Evolutionary conservation across 768 basidiomycete genomes (phyloP).

Genomic region (Psilocybe sp.): DNA sequence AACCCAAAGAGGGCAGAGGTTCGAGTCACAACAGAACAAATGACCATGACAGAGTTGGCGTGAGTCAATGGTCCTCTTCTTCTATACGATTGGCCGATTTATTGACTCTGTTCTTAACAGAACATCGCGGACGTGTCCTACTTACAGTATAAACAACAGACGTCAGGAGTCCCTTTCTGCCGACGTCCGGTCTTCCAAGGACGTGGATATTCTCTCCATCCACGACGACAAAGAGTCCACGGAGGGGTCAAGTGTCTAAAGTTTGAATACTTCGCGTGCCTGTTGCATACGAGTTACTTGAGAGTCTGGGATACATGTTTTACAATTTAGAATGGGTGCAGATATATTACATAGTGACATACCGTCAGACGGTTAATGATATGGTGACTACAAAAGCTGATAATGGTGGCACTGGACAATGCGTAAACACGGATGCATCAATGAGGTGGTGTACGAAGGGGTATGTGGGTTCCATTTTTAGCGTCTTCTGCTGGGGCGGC

Average conservation of each 20-base stretch:
- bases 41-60: conserved; percentile 58
- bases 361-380: too few species aligned
- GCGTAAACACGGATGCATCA: conserved; percentile 6
- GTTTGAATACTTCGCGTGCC: too few species aligned
- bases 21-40: conserved; percentile 58
- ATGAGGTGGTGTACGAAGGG: conserved; percentile 11
- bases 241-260: too few species aligned
- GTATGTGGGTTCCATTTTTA: conserved; percentile 30
- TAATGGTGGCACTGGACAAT: background rate
- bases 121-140: conserved; percentile 14
- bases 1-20: conserved; percentile 42
- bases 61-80: conserved; percentile 20
- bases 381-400: too few species aligned
- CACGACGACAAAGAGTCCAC: conserved; percentile 23
- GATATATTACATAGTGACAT: too few species aligned
- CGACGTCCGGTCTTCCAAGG: conserved; percentile 25
- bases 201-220: conserved; percentile 24
- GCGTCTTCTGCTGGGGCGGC: conserved; percentile 68
- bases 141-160: conserved; percentile 21
- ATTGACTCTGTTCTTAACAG: conserved; percentile 5
- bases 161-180: conserved; percentile 20
- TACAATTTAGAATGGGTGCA: too few species aligned
- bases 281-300: too few species aligned
- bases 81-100: background rate
- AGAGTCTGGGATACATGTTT: too few species aligned